phyloP scores from a whole-genome alignment of 2,329 filamentous ascomycete genomes.

The Sarocladium kiliense region DNA sequence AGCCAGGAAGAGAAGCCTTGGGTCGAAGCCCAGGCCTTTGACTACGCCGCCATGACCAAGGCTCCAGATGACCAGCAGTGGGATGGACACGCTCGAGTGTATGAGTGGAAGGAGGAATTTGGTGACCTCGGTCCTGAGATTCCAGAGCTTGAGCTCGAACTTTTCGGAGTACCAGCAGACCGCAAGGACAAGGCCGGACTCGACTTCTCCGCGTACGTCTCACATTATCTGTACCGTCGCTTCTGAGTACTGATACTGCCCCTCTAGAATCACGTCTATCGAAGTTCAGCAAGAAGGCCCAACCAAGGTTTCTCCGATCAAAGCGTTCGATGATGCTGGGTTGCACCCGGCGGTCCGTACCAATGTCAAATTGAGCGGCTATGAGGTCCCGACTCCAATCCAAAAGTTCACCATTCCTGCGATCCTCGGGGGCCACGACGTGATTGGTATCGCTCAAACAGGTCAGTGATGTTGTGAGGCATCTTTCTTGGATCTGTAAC shows the following conservation, averaged over 20 bases:
- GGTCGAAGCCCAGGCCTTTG: constrained; percentile 25
- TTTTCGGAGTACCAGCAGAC: constrained; percentile 61
- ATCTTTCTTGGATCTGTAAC: not conserved
- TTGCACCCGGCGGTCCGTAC: constrained; percentile 78
- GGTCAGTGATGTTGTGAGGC: constrained; percentile 47
- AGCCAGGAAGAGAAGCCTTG: not conserved
- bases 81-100: constrained; percentile 57
- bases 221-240: constrained; percentile 15
- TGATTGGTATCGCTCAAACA: constrained; percentile 89
- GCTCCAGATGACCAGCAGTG: constrained; percentile 22
- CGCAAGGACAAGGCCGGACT: constrained; percentile 47
- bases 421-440: constrained; percentile 68
- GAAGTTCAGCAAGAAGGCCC: constrained; percentile 53
- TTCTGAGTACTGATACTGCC: not conserved
- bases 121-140: constrained; percentile 78
- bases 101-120: constrained; percentile 80
- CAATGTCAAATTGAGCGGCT: constrained; percentile 71
- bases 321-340: constrained; percentile 67
- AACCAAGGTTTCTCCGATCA: constrained; percentile 43
- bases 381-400: constrained; percentile 73
- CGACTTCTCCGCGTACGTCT: constrained; percentile 53
- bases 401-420: constrained; percentile 82
- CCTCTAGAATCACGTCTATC: constrained; percentile 47
- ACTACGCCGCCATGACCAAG: constrained; percentile 35
- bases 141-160: constrained; percentile 63